These are phyloP conservation scores for Citrullus amarus DNA, from an alignment of 306 rosid species.

Conservation along the genomic window DNA sequence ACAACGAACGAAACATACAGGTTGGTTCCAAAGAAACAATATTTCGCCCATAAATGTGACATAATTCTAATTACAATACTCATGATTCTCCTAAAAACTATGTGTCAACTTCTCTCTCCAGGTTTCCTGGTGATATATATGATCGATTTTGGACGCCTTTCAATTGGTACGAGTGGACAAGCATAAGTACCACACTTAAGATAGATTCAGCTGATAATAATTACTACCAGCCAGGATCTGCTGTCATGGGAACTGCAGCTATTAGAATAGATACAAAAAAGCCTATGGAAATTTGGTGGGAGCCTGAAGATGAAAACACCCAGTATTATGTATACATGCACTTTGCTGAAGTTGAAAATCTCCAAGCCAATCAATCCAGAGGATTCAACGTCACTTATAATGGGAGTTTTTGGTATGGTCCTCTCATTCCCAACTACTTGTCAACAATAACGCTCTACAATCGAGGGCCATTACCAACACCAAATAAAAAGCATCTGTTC, in stretches of 20 bases:
- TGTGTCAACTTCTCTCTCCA: background rate
- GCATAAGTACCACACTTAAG: conserved; percentile 1
- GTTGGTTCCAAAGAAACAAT: background rate
- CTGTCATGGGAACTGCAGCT: conserved; percentile 25
- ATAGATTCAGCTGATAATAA: background rate
- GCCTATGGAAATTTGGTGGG: conserved; percentile 13
- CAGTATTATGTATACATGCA: conserved; percentile 31
- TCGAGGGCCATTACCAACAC: background rate
- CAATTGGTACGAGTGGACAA: background rate
- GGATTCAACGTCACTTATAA: conserved; percentile 30
- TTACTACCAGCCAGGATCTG: conserved; percentile 23
- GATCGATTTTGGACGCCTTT: conserved; percentile 41
- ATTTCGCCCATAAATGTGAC: background rate
- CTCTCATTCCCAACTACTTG: conserved; percentile 15
- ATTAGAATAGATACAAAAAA: background rate
- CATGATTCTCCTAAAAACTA: background rate
- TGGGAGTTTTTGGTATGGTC: conserved; percentile 10
- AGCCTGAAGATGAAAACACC: background rate
- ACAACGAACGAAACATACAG: conserved; percentile 18
- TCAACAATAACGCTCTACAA: background rate
- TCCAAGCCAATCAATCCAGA: conserved; percentile 19
- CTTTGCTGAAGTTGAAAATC: conserved; percentile 34
- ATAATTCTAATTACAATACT: background rate
- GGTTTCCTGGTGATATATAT: conserved; percentile 20
- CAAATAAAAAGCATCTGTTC: conserved; percentile 6